These are phyloP conservation scores for Colletotrichum somersetense DNA, from an alignment of 2,329 filamentous ascomycete genomes.

Conservation along the genomic window DNA sequence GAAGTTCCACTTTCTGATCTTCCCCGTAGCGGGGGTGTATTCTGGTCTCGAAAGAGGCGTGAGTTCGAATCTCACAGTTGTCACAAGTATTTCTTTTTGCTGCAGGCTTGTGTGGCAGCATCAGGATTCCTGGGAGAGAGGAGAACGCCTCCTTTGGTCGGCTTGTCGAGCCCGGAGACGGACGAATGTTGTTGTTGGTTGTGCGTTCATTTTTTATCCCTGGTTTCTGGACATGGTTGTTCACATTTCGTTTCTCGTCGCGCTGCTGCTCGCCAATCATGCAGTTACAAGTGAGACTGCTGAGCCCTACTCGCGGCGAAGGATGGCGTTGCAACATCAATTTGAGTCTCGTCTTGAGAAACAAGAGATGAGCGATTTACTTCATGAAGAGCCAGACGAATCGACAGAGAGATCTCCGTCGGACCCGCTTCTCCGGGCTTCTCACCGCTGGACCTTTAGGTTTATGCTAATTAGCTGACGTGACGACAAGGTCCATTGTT, in stretches of 20 bases:
- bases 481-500: background rate
- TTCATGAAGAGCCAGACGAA: background rate
- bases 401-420: background rate
- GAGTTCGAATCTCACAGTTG: conserved; percentile 32
- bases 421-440: conserved; percentile 3
- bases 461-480: too few species aligned
- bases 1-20: background rate
- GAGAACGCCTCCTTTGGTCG: background rate
- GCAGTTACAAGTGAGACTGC: background rate
- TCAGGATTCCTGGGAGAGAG: background rate
- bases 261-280: background rate
- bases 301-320: background rate
- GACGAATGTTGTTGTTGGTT: background rate
- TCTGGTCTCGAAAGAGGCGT: conserved; percentile 31
- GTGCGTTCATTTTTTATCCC: too few species aligned
- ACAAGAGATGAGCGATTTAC: too few species aligned
- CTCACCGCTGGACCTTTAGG: background rate
- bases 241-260: background rate
- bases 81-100: background rate
- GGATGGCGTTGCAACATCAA: background rate
- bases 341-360: background rate
- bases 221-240: background rate
- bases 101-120: background rate
- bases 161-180: background rate
- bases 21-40: conserved; percentile 16